Evolutionary conservation across 1,139 yeast genomes (phyloP), one percentile per base, ranked within the genome.

Genomic region (Kluyveromyces marxianus): DNA sequence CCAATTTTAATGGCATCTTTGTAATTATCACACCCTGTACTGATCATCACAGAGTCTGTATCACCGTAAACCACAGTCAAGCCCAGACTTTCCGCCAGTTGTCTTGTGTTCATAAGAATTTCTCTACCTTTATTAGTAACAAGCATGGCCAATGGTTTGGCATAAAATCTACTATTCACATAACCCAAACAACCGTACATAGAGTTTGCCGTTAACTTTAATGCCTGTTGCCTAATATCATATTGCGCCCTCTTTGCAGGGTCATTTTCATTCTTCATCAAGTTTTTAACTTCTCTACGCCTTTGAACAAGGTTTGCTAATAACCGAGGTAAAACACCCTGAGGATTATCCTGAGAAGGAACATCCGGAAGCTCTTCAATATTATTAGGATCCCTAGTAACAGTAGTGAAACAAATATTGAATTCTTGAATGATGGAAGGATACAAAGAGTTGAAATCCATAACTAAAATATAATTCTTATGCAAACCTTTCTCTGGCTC

Each of bases 171-270:
- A 26, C 97, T 89, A 58, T 84, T 78, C 7, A 85, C 84, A 65
- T 83, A 90, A 54, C 98, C 99, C 57, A 94, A 76, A 76, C 98
- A 94, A 62, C 99, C 99, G 68, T 94, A 94, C 97, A 94, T 92
- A 30, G 98, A 92, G 67, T 94, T 94, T 24, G 99, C 99, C 2
- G 98, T 94, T 60, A 94, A 75, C 65, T 94, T 94, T 62, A 94
- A 76, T 0, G 98, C 98, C 62, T 86, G 95, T 66, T 94, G 98
- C 60, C 90, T 88, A 60, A 89, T 89, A 66, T 94, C 98, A 72
- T 85, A 89, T 62, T 90, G 96, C 0, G 83, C 80, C 48, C 69
- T 75, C 54, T 85, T 87, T 47, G 74, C 71, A 0, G 79, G 71
- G 32, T 83, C 79, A 44, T 75, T 75, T 25, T 90, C 83, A 55